A percentile compares a stretch with the other conserved stretches of the same genome.
Evolutionary conservation across 768 basidiomycete species (phyloP).

Genomic region (Pulveroboletus frians): DNA sequence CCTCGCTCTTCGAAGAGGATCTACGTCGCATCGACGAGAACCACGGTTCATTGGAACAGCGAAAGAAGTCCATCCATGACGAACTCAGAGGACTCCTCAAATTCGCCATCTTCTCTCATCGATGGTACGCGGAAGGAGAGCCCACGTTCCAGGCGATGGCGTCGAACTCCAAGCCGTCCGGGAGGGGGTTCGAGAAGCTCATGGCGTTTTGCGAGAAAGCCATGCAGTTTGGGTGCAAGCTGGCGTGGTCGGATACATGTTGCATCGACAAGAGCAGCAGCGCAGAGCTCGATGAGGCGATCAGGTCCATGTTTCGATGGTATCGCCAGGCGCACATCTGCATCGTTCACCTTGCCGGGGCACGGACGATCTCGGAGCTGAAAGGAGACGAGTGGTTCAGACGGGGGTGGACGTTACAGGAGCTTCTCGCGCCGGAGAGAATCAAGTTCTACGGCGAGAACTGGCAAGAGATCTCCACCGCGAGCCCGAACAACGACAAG

Average conservation of each 20-base stretch:
- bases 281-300: constrained; percentile 14
- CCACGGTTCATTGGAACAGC: neutral
- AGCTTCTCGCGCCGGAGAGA: constrained; percentile 9
- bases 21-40: neutral
- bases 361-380: neutral
- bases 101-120: constrained; percentile 16
- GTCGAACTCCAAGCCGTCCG: neutral
- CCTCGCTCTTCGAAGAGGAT: neutral
- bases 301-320: constrained; percentile 18
- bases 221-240: constrained; percentile 3
- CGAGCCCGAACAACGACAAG: constrained; percentile 10
- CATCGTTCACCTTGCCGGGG: constrained; percentile 11
- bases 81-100: constrained; percentile 2
- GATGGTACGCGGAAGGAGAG: constrained; percentile 12
- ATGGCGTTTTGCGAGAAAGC: constrained; percentile 10
- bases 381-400: constrained; percentile 12
- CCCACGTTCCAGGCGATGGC: neutral
- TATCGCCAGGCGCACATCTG: constrained; percentile 11
- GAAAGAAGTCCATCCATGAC: neutral
- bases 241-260: constrained; percentile 17
- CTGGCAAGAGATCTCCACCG: constrained; percentile 5
- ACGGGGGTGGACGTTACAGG: constrained; percentile 13
- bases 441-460: constrained; percentile 9
- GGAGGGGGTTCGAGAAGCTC: constrained; percentile 10
- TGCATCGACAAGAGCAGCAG: constrained; percentile 16